Evolutionary conservation across 192 early-diverging fungal species (phyloP), one percentile per base, ranked within the genome.

Genomic region (Geosiphon pyriformis): DNA sequence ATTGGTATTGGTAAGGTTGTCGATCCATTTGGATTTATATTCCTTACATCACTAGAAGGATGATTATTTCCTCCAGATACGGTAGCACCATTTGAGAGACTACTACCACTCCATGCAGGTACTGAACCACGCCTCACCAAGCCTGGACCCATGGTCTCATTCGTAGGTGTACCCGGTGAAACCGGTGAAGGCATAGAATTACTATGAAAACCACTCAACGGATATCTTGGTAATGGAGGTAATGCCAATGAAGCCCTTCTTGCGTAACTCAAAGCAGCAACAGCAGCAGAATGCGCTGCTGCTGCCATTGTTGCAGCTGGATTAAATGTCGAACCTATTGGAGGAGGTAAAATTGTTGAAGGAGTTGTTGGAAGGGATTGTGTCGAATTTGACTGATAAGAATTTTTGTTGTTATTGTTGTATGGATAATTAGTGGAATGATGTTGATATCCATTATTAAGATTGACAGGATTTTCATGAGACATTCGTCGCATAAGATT

Each of bases 41-140:
- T 22, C 7, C 4, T 7, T 17, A 53, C 17, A n/a, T 6, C n/a
- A 53, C 25, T 53, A 53, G 12, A 7, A 17, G 4, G 23, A 17
- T 25, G 4, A 25, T 53, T 53, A 53, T 7, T 22, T 53, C 17
- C n/a, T 6, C 17, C n/a, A 53, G 4, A 7, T 6, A 7, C n/a
- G n/a, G 4, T 53, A 53, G 4, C 4, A 17, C 62, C 32, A 34
- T 48, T 48, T 23, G 60, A 61, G 22, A 61, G 27, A 48, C 42
- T 61, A 27, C 62, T 65, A 53, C 50, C 62, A 65, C 50, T 65
- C 62, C 49, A 65, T 25, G 62, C 15, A 65, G 62, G 51, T 34
- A 53, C 32, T 12, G 49, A 53, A 30, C 62, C 48, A 53, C 62
- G 48, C 46, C 62, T 51, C 18, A 10, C 31, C 10, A 48, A 30